Evolutionary conservation across 164 flowering plant species (phyloP).

Genomic region (Umbellularia californica): DNA sequence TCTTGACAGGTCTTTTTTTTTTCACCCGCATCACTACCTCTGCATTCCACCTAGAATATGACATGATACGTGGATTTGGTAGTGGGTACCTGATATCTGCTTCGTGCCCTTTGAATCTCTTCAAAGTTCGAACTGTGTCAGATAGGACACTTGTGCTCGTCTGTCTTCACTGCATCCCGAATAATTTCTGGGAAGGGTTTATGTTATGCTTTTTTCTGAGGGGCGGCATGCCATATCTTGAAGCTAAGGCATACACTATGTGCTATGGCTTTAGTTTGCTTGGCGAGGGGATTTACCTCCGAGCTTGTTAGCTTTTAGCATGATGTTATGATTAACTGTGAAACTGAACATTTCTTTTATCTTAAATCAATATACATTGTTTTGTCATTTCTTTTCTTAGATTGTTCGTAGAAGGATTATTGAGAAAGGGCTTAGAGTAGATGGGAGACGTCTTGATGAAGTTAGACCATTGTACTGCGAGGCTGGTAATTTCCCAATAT

Average conservation of each 20-base stretch:
- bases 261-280: no score
- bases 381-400: slow-evolving; percentile 26
- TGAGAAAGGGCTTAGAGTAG: slow-evolving; percentile 71
- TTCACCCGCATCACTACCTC: no score
- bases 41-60: no score
- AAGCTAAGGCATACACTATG: no score
- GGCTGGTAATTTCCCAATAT: slow-evolving; percentile 61
- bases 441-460: slow-evolving; percentile 89
- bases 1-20: no score
- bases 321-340: no score
- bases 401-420: slow-evolving; percentile 81
- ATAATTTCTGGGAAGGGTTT: background rate
- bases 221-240: no score
- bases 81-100: no score
- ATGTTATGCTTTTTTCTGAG: background rate
- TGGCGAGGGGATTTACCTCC: no score
- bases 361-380: background rate
- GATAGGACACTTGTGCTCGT: background rate
- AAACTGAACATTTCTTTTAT: no score
- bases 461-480: slow-evolving; percentile 86
- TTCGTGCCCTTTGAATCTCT: background rate
- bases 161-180: background rate
- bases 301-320: no score
- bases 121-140: background rate
- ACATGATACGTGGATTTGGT: no score